These are phyloP conservation scores for Botryotinia convoluta DNA, from an alignment of 2,329 filamentous ascomycete species.

Conservation along the genomic window DNA sequence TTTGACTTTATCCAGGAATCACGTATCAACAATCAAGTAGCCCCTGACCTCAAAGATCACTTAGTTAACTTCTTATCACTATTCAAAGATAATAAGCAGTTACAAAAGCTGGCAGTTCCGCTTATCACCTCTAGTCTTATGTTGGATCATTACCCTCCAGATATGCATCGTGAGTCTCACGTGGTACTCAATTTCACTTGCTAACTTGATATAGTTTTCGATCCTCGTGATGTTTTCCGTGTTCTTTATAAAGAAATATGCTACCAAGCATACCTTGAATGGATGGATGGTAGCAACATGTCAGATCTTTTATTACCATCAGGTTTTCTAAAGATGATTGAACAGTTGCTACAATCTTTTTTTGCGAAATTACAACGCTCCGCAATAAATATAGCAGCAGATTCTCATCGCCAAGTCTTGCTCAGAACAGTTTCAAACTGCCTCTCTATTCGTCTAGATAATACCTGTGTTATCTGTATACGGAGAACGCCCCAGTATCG, in stretches of 20 bases:
- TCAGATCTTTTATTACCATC: background rate
- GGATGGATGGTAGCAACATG: background rate
- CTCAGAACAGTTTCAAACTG: no score
- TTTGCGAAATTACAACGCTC: background rate
- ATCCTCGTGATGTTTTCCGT: background rate
- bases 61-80: background rate
- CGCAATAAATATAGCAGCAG: background rate
- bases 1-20: background rate
- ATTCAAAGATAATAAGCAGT: background rate
- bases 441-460: background rate
- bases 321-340: background rate
- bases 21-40: background rate
- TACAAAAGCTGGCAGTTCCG: background rate
- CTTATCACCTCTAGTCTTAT: background rate
- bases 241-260: background rate
- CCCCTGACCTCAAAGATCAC: background rate
- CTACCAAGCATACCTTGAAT: background rate
- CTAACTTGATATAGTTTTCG: background rate
- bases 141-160: background rate
- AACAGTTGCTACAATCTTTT: background rate
- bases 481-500: constrained; percentile 13
- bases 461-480: constrained; percentile 1
- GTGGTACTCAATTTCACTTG: background rate
- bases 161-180: background rate
- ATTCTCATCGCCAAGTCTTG: background rate